Evolutionary conservation across 371 early-diverging fungal genomes (phyloP), one percentile per base, ranked within the genome.

Genomic region (Mucor mucedo): DNA sequence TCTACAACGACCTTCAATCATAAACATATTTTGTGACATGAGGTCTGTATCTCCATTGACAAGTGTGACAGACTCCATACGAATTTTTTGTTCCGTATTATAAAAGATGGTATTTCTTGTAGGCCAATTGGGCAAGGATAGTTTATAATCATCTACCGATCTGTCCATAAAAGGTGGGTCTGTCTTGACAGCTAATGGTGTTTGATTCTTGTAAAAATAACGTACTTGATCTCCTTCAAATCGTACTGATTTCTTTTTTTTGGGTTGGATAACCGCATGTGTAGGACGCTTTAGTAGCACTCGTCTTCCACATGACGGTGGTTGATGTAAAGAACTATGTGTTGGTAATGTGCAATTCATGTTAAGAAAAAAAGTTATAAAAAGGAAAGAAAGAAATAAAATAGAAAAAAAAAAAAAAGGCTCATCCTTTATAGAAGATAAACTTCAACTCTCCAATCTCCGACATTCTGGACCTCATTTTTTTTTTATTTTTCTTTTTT

Each of bases 1-100:
- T 66, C 86, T 77, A 59, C 91, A 79, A 21, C 82, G 82, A 41
- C 91, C 89, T 52, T 77, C 54, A 40, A 89, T 65, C 5, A 75
- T 52, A 8, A 73, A 41, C 49, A 77, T 73, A 2, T 71, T 68
- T 14, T 55, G 49, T 7, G 48, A 33, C 52, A 64, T 55, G 0
- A 56, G 45, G 6, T 63, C 45, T 40, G 33, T 16, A 44, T 75
- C 65, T 42, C 80, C 87, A 28, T 78, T 75, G 2, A 42, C 27
- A 5, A 76, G 32, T 32, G 70, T 55, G 0, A 77, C 66, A 9
- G 55, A 53, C 54, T 80, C 80, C 72, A 80, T 71, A 13, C 79
- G 76, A 16, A 79, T 68, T 44, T 59, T 70, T 28, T 40, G 41
- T 7, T 70, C 44, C 4, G 54, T 35, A 35, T 54, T n/a, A 9